Evolutionary conservation across 148 eudicot species (phyloP).

Genomic region (Beta vulgaris): DNA sequence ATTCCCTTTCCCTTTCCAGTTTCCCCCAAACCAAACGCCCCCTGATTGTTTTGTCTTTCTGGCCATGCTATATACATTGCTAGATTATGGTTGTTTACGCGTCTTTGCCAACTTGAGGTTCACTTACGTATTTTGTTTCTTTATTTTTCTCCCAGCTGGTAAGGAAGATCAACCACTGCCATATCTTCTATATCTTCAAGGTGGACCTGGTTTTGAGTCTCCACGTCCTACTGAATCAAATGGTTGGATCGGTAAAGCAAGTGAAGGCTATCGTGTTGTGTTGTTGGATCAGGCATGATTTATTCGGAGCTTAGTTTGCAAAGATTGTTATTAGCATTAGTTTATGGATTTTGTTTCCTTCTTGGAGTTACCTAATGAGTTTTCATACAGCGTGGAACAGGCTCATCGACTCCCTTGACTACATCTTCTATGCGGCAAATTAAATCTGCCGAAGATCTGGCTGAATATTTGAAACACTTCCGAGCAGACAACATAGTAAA

Average conservation of each 20-base stretch:
- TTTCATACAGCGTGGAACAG: constrained; percentile 88
- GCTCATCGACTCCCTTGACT: constrained; percentile 84
- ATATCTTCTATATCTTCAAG: constrained; percentile 80
- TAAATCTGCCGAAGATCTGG: constrained; percentile 61
- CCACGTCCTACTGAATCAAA: constrained; percentile 77
- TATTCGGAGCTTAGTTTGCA: constrained; percentile 11
- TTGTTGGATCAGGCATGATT: constrained; percentile 84
- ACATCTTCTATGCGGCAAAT: constrained; percentile 80
- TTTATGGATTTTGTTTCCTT: constrained; percentile 1
- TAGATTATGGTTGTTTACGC: neutral
- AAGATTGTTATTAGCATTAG: neutral
- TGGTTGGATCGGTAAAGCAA: constrained; percentile 93
- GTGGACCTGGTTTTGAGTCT: constrained; percentile 96
- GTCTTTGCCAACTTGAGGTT: neutral
- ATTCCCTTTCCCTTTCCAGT: no score
- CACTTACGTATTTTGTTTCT: neutral
- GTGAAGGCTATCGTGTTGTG: constrained; percentile 74
- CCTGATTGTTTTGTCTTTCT: neutral
- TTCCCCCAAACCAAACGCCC: no score
- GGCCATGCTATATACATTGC: neutral
- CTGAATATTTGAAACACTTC: constrained; percentile 70
- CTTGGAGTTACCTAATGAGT: constrained; percentile 22
- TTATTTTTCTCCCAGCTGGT: constrained; percentile 54
- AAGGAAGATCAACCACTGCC: constrained; percentile 81
- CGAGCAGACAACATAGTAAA: constrained; percentile 88